Evolutionary conservation across 169 alveolate species (phyloP).

Genomic region (Cystoisospora suis): DNA sequence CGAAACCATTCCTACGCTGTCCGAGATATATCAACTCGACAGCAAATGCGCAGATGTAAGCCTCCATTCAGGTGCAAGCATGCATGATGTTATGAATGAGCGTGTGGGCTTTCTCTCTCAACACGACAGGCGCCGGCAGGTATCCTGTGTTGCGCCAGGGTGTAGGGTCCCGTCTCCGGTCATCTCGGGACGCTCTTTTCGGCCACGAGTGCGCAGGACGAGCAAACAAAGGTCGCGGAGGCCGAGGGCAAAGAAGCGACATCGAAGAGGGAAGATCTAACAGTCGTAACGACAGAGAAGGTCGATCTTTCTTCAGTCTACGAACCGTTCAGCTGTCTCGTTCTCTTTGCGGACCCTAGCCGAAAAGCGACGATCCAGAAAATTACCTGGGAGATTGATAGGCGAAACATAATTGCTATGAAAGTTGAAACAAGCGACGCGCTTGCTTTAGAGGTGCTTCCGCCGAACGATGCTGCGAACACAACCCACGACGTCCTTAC

Average conservation of each 20-base stretch:
- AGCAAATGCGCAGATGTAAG: neutral
- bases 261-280: neutral
- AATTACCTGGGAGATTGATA: neutral
- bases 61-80: too few relatives aligned
- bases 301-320: neutral
- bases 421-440: conserved; percentile 12
- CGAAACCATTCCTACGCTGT: neutral
- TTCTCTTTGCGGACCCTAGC: neutral
- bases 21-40: neutral
- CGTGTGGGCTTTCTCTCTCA: too few relatives aligned
- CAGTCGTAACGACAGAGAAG: neutral
- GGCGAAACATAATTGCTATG: neutral
- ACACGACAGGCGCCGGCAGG: too few relatives aligned
- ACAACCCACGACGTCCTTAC: neutral
- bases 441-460: conserved; percentile 2
- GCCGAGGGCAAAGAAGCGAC: neutral
- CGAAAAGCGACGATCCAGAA: neutral
- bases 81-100: too few relatives aligned
- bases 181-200: neutral
- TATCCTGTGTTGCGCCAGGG: neutral
- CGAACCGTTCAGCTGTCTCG: conserved; percentile 28
- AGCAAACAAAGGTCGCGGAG: neutral
- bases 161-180: neutral
- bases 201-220: neutral
- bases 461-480: neutral